A percentile compares a stretch with the other conserved stretches of the same genome.
phyloP scores from a whole-genome alignment of 1,284 basidiomycete species.

The Gomphus bonarii region DNA sequence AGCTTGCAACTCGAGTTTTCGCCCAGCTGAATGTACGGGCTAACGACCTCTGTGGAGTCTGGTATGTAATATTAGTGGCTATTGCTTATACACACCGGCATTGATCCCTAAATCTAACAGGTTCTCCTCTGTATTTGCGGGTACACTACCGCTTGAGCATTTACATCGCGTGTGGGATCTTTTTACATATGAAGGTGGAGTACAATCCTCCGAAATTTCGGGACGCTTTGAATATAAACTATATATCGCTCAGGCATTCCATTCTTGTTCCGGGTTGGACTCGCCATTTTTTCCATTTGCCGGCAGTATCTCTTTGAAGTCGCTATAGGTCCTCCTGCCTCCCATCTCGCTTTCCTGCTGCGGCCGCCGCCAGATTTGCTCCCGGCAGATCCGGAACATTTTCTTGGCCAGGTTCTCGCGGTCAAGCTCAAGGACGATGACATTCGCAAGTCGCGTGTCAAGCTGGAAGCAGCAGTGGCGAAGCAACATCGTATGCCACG shows the following conservation, averaged over 20 bases:
- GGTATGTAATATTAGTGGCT: slow-evolving; percentile 31
- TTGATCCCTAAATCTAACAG: slow-evolving; percentile 24
- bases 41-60: slow-evolving; percentile 45
- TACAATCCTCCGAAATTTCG: background rate
- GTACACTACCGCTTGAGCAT: slow-evolving; percentile 67
- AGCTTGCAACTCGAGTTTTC: slow-evolving; percentile 57
- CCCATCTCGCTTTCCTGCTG: slow-evolving; percentile 39
- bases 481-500: slow-evolving; percentile 25
- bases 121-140: slow-evolving; percentile 68
- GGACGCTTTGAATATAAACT: background rate
- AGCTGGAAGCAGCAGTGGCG: slow-evolving; percentile 51
- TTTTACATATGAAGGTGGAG: slow-evolving; percentile 74
- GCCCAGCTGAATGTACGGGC: slow-evolving; percentile 53
- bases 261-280: slow-evolving; percentile 71
- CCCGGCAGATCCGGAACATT: slow-evolving; percentile 37
- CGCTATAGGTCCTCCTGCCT: slow-evolving; percentile 28
- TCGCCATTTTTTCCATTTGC: slow-evolving; percentile 62
- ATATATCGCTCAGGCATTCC: slow-evolving; percentile 45
- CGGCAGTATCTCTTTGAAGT: slow-evolving; percentile 49
- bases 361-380: slow-evolving; percentile 40
- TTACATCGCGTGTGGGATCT: slow-evolving; percentile 80
- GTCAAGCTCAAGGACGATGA: slow-evolving; percentile 80
- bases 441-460: slow-evolving; percentile 61
- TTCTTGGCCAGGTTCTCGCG: slow-evolving; percentile 50
- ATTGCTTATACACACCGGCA: background rate